These are phyloP conservation scores for Aspergillus sp. DNA, from an alignment of 2,329 filamentous ascomycete species.

Conservation along the genomic window DNA sequence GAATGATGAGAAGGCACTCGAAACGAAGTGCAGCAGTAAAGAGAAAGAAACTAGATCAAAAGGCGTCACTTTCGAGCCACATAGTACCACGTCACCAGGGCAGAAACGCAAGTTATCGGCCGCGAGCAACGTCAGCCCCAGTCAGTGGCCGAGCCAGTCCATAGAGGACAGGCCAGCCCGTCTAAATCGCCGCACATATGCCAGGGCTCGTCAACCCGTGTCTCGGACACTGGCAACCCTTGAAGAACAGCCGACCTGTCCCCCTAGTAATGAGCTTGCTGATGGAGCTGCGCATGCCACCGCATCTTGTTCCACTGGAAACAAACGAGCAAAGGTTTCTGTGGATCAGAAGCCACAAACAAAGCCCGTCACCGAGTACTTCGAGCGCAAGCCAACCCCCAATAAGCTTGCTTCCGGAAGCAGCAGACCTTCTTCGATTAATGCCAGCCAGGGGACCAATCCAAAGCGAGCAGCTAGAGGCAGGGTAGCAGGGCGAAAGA, in stretches of 20 bases:
- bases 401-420: conserved; percentile 32
- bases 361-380: conserved; percentile 23
- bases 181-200: conserved; percentile 24
- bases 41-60: conserved; percentile 22
- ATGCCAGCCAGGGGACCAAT: conserved; percentile 11
- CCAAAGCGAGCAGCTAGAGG: conserved; percentile 15
- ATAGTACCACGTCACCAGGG: neutral
- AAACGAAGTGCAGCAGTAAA: neutral
- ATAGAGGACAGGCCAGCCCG: conserved; percentile 1
- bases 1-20: neutral
- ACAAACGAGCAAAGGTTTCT: conserved; percentile 19
- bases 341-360: conserved; percentile 16
- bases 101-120: conserved; percentile 12
- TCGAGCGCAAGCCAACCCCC: conserved; percentile 33
- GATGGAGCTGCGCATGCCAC: neutral
- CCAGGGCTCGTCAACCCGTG: conserved; percentile 15
- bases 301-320: neutral
- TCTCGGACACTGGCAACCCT: neutral
- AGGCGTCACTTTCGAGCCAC: conserved; percentile 27
- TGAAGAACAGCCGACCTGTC: neutral
- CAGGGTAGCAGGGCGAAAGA: conserved; percentile 21
- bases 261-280: conserved; percentile 1
- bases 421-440: conserved; percentile 22
- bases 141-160: neutral
- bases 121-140: neutral